Percentiles rank a stretch among this genome's conserved stretches.
These are phyloP conservation scores for Candida rishiriensis DNA, from an alignment of 805 yeast genomes.

Conservation along the genomic window DNA sequence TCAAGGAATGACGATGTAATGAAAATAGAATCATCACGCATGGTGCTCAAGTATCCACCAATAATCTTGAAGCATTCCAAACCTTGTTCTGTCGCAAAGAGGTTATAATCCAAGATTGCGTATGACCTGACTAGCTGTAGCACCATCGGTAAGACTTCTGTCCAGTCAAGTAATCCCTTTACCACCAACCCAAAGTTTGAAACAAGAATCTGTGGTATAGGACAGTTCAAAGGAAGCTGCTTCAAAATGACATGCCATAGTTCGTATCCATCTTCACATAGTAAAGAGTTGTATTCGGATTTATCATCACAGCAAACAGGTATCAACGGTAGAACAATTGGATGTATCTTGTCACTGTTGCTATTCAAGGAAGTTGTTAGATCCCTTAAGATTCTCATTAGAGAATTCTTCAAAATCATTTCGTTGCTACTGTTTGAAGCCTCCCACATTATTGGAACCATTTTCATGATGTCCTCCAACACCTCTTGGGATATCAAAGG, in stretches of 20 bases:
- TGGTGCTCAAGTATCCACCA: conserved; percentile 48
- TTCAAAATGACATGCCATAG: conserved; percentile 72
- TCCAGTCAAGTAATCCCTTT: conserved; percentile 59
- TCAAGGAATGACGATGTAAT: conserved; percentile 53
- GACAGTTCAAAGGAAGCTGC: conserved; percentile 43
- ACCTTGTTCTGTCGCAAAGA: conserved; percentile 36
- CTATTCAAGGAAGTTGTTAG: conserved; percentile 52
- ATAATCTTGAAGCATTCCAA: conserved; percentile 43
- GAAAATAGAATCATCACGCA: conserved; percentile 69
- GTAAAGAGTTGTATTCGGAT: conserved; percentile 48
- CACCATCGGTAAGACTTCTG: conserved; percentile 67
- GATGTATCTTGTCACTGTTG: conserved; percentile 44
- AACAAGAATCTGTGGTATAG: conserved; percentile 35
- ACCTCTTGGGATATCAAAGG: conserved; percentile 53
- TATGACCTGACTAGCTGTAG: conserved; percentile 62
- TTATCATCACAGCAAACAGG: conserved; percentile 55
- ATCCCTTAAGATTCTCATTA: conserved; percentile 54
- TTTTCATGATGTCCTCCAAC: conserved; percentile 44
- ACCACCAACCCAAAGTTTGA: conserved; percentile 48
- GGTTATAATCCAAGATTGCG: conserved; percentile 41
- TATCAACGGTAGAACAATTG: conserved; percentile 62
- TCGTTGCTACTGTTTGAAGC: conserved; percentile 40
- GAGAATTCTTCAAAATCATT: conserved; percentile 44
- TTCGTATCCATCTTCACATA: conserved; percentile 84
- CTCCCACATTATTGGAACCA: conserved; percentile 79